Conservation (phyloP, 1,139 yeast species). For the Nakaseomyces kungkrabaensis region DNA sequence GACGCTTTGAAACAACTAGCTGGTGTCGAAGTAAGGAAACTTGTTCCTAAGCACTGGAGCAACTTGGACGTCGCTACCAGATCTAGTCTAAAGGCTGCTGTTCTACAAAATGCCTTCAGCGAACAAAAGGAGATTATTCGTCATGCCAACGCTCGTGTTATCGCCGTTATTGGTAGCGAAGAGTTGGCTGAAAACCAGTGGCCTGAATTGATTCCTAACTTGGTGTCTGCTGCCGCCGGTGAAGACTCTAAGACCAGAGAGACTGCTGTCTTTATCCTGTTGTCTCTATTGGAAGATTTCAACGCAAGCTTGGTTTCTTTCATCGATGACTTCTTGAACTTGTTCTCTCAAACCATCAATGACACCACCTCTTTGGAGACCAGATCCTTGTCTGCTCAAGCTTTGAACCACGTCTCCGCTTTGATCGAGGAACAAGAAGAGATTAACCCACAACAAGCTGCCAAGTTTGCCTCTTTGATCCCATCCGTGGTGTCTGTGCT, state of each 20-base stretch:
- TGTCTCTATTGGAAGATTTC: constrained; percentile 69
- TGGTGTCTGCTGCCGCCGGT: constrained; percentile 62
- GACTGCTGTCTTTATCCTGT: constrained; percentile 72
- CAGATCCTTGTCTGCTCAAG: constrained; percentile 75
- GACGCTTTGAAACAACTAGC: constrained; percentile 59
- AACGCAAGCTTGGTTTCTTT: constrained; percentile 53
- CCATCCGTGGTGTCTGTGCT: constrained; percentile 80
- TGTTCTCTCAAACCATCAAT: constrained; percentile 57
- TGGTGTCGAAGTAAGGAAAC: constrained; percentile 90
- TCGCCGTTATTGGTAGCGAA: constrained; percentile 71
- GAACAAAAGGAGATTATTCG: constrained; percentile 62
- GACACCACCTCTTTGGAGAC: constrained; percentile 62
- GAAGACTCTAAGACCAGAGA: constrained; percentile 59
- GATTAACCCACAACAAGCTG: constrained; percentile 41
- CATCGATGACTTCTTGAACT: constrained; percentile 55
- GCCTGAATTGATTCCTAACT: constrained; percentile 66
- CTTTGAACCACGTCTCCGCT: constrained; percentile 68
- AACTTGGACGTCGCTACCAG: constrained; percentile 43
- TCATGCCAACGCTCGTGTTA: constrained; percentile 83
- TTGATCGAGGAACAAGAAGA: constrained; percentile 50
- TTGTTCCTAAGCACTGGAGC: constrained; percentile 66
- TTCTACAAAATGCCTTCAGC: constrained; percentile 60
- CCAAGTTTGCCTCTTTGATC: constrained; percentile 54
- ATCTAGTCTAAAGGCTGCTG: constrained; percentile 52
- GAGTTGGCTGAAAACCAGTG: constrained; percentile 64